Evolutionary conservation across 2,329 filamentous ascomycete genomes (phyloP), one percentile per base, ranked within the genome.

Genomic region (Ramichloridium luteum): DNA sequence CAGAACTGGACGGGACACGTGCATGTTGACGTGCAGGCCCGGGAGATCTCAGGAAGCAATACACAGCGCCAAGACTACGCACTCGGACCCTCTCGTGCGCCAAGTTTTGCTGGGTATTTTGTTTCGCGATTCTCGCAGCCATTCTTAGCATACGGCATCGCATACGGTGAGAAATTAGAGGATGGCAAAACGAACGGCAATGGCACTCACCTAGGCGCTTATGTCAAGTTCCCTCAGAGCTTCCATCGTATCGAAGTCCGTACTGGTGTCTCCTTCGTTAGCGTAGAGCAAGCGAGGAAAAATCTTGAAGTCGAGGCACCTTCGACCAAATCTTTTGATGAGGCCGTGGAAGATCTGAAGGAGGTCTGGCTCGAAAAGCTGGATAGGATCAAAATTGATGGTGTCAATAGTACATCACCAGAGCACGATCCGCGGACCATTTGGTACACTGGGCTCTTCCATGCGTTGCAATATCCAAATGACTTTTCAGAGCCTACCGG

Each of bases 211-310:
- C 45, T 58, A 2, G 56, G 56, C 23, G 62, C 58, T 8, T 65
- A 61, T 34, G 61, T 60, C 11, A 56, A 39, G 8, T 65, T 67
- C 32, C 28, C 31, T 3, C 22, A 40, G 4, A 36, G 42, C 4
- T 46, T 45, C 1, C 45, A 34, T 2, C 38, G 49, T 13, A 52
- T 66, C 1, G 61, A 66, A 37, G 56, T 65, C n/a, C 56, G 61
- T 4, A 65, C 61, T 2, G 62, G 58, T 2, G 51, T 65, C 4
- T 65, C 62, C 0, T 65, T 65, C 34, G 49, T 66, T 28, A 65
- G 62, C 34, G 38, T 66, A 12, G 60, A 62, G 30, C 62, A 66
- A 41, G 62, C 62, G 3, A 53, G 61, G 9, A 56, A 42, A 25
- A 67, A 65, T 30, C 46, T 66, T 1, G 58, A 64, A 4, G 45